A percentile compares a stretch with the other conserved stretches of the same genome.
phyloP scores from a whole-genome alignment of 306 rosid species.

The Quercus engelmannii region DNA sequence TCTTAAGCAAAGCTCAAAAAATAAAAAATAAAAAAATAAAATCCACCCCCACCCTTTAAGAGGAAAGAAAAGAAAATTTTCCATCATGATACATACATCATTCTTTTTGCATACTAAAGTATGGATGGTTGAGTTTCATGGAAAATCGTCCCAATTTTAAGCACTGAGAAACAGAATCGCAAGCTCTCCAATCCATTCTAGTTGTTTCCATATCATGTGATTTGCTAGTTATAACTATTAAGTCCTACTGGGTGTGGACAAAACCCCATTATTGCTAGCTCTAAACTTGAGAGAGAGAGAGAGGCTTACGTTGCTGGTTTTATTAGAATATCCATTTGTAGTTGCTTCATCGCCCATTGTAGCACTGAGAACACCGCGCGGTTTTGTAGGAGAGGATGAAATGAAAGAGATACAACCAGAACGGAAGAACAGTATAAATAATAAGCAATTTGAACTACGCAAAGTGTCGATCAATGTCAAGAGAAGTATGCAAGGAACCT shows the following conservation, averaged over 20 bases:
- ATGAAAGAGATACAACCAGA: not conserved
- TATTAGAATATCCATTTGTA: not conserved
- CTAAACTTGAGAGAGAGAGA: too few relatives aligned
- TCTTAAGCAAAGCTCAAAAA: not conserved
- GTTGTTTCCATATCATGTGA: too few relatives aligned
- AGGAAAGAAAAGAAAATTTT: not conserved
- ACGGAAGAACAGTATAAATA: not conserved
- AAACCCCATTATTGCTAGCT: too few relatives aligned
- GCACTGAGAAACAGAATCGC: too few relatives aligned
- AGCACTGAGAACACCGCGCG: not conserved
- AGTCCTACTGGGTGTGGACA: too few relatives aligned
- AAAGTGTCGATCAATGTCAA: not conserved
- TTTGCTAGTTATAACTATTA: too few relatives aligned
- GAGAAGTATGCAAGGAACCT: not conserved
- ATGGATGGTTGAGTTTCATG: not conserved
- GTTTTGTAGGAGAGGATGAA: not conserved
- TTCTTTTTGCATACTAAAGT: not conserved
- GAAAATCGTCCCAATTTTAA: not conserved
- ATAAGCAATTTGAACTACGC: not conserved
- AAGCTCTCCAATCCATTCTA: too few relatives aligned
- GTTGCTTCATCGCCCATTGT: constrained; percentile 15
- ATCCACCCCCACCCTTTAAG: not conserved
- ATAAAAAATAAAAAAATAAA: too few relatives aligned
- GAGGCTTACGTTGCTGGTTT: constrained; percentile 19
- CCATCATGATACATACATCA: not conserved